Base-by-base conservation (phyloP, 2,329 filamentous ascomycete genomes). In the Xylaria sp. region DNA sequence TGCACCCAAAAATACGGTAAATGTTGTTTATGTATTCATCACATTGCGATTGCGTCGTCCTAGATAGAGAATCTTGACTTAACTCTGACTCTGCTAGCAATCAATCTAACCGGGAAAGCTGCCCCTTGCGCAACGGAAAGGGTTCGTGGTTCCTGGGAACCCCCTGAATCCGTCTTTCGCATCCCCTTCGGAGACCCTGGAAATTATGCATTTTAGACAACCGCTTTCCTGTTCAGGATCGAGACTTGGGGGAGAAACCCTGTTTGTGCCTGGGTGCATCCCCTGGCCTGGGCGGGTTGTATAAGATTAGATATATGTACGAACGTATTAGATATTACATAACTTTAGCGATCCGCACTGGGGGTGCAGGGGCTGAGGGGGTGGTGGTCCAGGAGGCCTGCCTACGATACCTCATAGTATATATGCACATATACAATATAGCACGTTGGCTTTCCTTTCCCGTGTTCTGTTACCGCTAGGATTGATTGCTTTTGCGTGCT, bases 121-220 rank as follows among this genome's bases (percentile, higher is more conserved):
- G 42, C 26, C 42, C 54, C 57, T 53, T 54, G 39, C n/a, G n/a
- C n/a, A n/a, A n/a, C n/a, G n/a, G 44, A 54, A 52, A 50, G 19
- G 47, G 44, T 52, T 59, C 47, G 45, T 41, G 45, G 42, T 59
- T 60, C 48, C 39, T 55, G 44, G 40, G 44, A 26, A 54, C 22
- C 50, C 52, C 59, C 48, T 57, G 46, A 57, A 39, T 44, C 50
- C 48, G 54, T 26, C 51, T 44, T 17, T 7, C 19, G 2, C 42
- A 39, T 48, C 46, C 45, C 53, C 45, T 55, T 44, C 37, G 42
- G 49, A 55, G 45, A 57, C 59, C 52, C 48, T 59, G 56, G 52
- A 60, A 62, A 57, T 62, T 65, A 62, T 65, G 59, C 62, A 61
- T 58, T 48, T 53, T 20, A 8, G 41, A 56, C 48, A 46, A 52